These are phyloP conservation scores for Camellia oleifera DNA, from an alignment of 179 eudicot genomes.

Conservation along the genomic window DNA sequence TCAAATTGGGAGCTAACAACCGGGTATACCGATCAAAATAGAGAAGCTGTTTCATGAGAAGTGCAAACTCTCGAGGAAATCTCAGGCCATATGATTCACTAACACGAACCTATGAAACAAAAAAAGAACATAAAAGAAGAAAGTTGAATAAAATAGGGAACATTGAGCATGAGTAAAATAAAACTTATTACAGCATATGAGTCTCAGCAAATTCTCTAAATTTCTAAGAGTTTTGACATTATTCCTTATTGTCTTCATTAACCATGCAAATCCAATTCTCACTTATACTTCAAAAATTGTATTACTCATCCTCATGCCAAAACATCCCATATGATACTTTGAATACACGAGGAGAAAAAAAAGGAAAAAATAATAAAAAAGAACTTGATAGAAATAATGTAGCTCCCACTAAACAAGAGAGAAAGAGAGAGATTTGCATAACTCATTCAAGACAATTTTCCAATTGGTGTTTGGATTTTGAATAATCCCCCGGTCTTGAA, in stretches of 20 bases:
- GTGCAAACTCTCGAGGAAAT: constrained; percentile 96
- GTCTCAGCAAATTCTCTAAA: neutral
- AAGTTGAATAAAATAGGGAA: neutral
- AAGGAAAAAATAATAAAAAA: too few species aligned
- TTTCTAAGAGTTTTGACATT: neutral
- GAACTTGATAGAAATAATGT: too few species aligned
- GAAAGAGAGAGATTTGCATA: neutral
- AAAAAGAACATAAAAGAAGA: constrained; percentile 13
- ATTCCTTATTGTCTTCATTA: too few species aligned
- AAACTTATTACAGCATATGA: neutral
- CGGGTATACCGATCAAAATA: constrained; percentile 98
- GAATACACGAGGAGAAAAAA: too few species aligned
- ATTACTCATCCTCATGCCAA: too few species aligned
- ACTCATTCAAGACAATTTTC: neutral
- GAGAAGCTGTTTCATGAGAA: constrained; percentile 91
- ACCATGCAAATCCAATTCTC: too few species aligned
- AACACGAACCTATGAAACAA: constrained; percentile 63
- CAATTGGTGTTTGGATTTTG: neutral
- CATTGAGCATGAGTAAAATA: neutral
- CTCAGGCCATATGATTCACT: constrained; percentile 95
- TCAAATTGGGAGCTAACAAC: constrained; percentile 86
- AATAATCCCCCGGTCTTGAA: neutral
- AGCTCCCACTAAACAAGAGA: neutral
- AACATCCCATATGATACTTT: too few species aligned
- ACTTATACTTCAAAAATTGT: too few species aligned